Base-by-base conservation (phyloP, 306 rosid species). In the Castanea sativa region DNA sequence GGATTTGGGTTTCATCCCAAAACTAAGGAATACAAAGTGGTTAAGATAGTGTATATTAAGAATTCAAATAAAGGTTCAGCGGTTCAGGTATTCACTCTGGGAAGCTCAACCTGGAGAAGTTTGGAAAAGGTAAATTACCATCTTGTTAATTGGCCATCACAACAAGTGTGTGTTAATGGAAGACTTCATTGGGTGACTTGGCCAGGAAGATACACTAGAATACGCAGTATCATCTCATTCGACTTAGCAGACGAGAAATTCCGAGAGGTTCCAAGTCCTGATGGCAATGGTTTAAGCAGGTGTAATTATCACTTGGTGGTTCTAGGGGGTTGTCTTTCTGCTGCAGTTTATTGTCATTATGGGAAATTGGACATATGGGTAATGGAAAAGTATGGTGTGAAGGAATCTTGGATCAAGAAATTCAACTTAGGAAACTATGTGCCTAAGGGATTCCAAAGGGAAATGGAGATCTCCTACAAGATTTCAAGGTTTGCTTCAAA, bases 281-380 rank as follows among this genome's bases (percentile, higher is more conserved):
- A 56, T 1, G 43, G 6, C 27, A 43, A 76, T 2, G 70, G 80
- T 29, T 55, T 82, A 3, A 79, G 71, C 33, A 80, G 77, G 58
- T 25, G 74, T 64, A 70, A 79, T 23, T 79, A 56, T 75, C 89
- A 88, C 27, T 64, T 82, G 57, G 77, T 81, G 53, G 84, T 67
- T 21, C 49, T 88, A 4, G 43, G 74, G 23, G 88, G 82, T 5
- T 83, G 91, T 11, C 89, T 88, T 21, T 76, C 85, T 4, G 89
- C 89, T 3, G 83, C 74, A 5, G 82, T 74, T 49, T 52, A 70
- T 14, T 70, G 80, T 56, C 70, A n/a, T 4, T 19, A 55, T 19
- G 81, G 88, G 41, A 77, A 78, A 53, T 52, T 88, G 77, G 86
- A 86, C 75, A 81, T 88, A 14, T 88, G 91, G 91, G 83, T 88